A percentile compares a stretch with the other conserved stretches of the same genome.
Evolutionary conservation across 2,329 filamentous ascomycete species (phyloP).

Genomic region (Gyromitra esculenta): DNA sequence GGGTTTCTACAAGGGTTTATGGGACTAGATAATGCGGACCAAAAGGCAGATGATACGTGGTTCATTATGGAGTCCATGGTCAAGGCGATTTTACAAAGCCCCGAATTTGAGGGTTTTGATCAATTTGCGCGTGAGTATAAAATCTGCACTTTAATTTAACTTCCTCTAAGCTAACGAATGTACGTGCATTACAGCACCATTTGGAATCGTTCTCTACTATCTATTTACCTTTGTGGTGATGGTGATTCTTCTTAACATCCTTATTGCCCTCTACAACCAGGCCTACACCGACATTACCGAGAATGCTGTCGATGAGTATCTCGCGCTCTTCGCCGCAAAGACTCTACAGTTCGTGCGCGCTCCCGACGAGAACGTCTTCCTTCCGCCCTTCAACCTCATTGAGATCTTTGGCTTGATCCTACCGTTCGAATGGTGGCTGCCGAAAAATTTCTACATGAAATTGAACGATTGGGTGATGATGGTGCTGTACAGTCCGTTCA

Average conservation of each 20-base stretch:
- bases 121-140: slow-evolving; percentile 73
- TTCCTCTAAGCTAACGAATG: neutral
- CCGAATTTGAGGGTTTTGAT: slow-evolving; percentile 84
- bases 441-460: slow-evolving; percentile 75
- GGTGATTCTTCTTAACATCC: slow-evolving; percentile 91
- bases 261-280: slow-evolving; percentile 96
- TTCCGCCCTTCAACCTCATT: slow-evolving; percentile 92
- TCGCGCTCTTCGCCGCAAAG: slow-evolving; percentile 91
- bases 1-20: slow-evolving; percentile 95
- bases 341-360: slow-evolving; percentile 97
- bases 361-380: slow-evolving; percentile 97
- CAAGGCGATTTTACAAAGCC: slow-evolving; percentile 89
- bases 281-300: slow-evolving; percentile 95
- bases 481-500: slow-evolving; percentile 81
- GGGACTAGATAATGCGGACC: slow-evolving; percentile 75
- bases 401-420: slow-evolving; percentile 82
- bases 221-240: slow-evolving; percentile 97
- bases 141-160: neutral
- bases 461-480: slow-evolving; percentile 92
- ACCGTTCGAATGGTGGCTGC: slow-evolving; percentile 95
- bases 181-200: slow-evolving; percentile 68
- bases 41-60: slow-evolving; percentile 69
- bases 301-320: slow-evolving; percentile 92
- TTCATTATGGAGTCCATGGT: slow-evolving; percentile 85
- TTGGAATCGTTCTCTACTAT: slow-evolving; percentile 95